Conservation (phyloP, 2,329 filamentous ascomycete species). For the Grosmannia clavigera region DNA sequence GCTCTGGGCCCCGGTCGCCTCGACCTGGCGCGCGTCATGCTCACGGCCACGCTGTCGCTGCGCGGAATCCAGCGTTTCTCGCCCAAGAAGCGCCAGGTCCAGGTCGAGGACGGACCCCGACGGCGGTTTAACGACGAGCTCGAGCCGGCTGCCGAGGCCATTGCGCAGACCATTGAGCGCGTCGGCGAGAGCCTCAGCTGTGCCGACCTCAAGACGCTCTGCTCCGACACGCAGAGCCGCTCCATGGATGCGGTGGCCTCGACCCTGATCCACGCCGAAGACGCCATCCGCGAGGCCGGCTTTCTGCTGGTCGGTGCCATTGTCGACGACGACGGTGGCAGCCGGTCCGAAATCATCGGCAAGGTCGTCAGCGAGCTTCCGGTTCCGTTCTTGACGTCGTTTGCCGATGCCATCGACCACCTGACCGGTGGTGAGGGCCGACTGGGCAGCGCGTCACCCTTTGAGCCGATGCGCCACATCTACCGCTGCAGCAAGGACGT, state of each 20-base stretch:
- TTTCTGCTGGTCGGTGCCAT: slow-evolving; percentile 74
- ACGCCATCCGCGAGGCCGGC: slow-evolving; percentile 66
- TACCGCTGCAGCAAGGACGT: slow-evolving; percentile 46
- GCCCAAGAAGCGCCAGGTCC: slow-evolving; percentile 32
- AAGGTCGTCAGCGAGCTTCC: slow-evolving; percentile 34
- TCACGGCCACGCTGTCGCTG: slow-evolving; percentile 58
- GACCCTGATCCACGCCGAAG: slow-evolving; percentile 68
- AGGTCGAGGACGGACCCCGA: slow-evolving; percentile 32
- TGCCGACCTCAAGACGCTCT: slow-evolving; percentile 59
- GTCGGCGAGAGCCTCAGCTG: slow-evolving; percentile 60
- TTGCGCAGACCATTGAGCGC: slow-evolving; percentile 65
- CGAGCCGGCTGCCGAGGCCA: slow-evolving; percentile 37
- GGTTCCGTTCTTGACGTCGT: slow-evolving; percentile 28
- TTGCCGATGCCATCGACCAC: slow-evolving; percentile 28
- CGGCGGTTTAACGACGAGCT: slow-evolving; percentile 70
- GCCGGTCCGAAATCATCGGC: slow-evolving; percentile 36
- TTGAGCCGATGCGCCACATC: slow-evolving; percentile 44
- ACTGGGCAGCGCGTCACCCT: slow-evolving; percentile 23
- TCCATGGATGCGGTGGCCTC: slow-evolving; percentile 63
- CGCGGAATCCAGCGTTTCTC: slow-evolving; percentile 65
- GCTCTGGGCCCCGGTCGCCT: slow-evolving; percentile 54
- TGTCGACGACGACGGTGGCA: slow-evolving; percentile 36
- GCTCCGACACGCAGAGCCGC: slow-evolving; percentile 46
- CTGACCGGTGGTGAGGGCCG: slow-evolving; percentile 21
- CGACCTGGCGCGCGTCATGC: slow-evolving; percentile 60